These are phyloP conservation scores for Dactylellina cionopaga DNA, from an alignment of 2,329 filamentous ascomycete genomes.

Conservation along the genomic window DNA sequence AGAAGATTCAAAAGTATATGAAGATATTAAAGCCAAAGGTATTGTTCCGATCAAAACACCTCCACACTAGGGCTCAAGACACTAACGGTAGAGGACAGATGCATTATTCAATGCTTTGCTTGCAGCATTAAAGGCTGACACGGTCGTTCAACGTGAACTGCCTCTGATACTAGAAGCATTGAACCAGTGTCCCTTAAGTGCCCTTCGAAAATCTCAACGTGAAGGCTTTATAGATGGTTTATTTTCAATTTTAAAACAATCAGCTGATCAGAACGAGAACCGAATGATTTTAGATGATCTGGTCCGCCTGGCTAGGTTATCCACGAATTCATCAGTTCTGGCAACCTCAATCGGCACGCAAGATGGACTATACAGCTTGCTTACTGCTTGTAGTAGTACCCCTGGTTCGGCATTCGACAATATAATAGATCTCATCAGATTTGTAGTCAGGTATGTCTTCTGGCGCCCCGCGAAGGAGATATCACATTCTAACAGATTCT, in stretches of 20 bases:
- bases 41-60: neutral
- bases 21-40: conserved; percentile 26
- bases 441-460: conserved; percentile 23
- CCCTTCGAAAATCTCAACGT: conserved; percentile 27
- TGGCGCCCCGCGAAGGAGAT: no score
- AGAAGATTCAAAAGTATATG: conserved; percentile 21
- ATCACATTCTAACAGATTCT: no score
- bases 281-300: neutral
- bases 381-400: neutral
- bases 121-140: neutral
- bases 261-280: neutral
- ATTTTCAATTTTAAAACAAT: neutral
- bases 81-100: conserved; percentile 2
- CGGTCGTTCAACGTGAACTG: neutral
- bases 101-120: conserved; percentile 14
- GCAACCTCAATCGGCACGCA: conserved; percentile 1
- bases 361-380: conserved; percentile 18
- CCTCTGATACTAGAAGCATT: conserved; percentile 16
- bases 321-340: conserved; percentile 32
- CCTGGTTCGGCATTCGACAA: neutral
- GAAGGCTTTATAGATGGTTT: conserved; percentile 18
- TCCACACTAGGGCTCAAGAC: neutral
- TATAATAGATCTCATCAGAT: conserved; percentile 10
- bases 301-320: conserved; percentile 14
- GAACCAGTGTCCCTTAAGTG: conserved; percentile 11